These are phyloP conservation scores for Prunus yedoensis DNA, from an alignment of 331 rosid genomes.

Conservation along the genomic window DNA sequence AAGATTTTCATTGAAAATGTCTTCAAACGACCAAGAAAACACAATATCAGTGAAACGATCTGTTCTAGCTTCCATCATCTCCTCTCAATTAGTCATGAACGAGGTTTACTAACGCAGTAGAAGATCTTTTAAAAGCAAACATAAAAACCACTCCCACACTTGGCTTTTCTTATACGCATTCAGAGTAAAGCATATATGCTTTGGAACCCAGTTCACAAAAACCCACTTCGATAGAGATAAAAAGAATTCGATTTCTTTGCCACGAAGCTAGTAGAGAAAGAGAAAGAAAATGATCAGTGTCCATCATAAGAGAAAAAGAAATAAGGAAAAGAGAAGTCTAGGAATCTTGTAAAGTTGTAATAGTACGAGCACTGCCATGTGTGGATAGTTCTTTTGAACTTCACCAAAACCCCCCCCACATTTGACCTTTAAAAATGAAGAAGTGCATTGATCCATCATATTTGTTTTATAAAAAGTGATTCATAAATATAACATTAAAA, in stretches of 20 bases:
- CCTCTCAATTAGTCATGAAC: background rate
- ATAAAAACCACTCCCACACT: too few relatives aligned
- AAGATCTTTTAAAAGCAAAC: background rate
- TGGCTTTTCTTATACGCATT: background rate
- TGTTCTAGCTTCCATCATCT: conserved; percentile 27
- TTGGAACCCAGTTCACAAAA: background rate
- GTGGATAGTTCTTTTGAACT: background rate
- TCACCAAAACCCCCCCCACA: background rate
- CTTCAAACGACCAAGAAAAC: conserved; percentile 58
- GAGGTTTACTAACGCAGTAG: conserved; percentile 19
- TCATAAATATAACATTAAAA: too few relatives aligned
- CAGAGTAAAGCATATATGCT: background rate
- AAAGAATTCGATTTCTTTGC: background rate
- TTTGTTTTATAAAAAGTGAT: too few relatives aligned
- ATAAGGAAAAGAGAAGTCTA: background rate
- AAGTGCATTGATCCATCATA: background rate
- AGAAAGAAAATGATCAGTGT: background rate
- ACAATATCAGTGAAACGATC: conserved; percentile 33
- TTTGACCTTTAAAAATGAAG: background rate
- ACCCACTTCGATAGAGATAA: background rate
- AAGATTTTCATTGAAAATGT: conserved; percentile 43
- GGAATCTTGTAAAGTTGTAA: background rate
- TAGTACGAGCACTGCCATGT: background rate
- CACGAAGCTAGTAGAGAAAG: background rate
- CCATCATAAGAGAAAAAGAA: background rate